phyloP scores from a whole-genome alignment of 345 rosid genomes.

The Citrus sinensis region DNA sequence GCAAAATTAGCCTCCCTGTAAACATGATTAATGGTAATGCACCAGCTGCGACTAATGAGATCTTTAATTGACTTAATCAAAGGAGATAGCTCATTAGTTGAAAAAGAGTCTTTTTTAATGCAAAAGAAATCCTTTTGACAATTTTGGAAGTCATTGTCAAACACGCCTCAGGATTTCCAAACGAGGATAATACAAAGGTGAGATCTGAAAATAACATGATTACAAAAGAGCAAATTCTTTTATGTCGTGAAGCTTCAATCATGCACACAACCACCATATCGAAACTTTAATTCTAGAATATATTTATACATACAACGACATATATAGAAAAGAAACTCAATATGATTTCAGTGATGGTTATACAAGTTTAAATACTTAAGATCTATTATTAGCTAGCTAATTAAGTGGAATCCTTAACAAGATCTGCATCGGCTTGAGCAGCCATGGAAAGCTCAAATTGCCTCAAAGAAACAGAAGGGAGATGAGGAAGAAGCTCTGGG shows the following conservation, averaged over 20 bases:
- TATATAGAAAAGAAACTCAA: neutral
- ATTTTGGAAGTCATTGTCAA: neutral
- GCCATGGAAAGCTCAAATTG: slow-evolving; percentile 22
- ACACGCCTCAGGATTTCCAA: neutral
- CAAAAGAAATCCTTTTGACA: neutral
- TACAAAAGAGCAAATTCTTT: neutral
- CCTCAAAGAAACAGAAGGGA: slow-evolving; percentile 4
- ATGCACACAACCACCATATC: neutral
- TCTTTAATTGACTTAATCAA: no score
- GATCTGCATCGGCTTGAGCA: slow-evolving; percentile 5
- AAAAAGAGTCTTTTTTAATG: no score
- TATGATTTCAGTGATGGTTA: neutral
- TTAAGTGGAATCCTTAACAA: neutral
- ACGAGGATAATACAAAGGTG: neutral
- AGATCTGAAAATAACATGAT: neutral
- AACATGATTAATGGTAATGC: no score
- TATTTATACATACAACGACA: no score
- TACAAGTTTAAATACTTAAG: neutral
- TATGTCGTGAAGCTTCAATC: neutral
- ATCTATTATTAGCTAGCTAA: neutral
- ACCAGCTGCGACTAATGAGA: no score
- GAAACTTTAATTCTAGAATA: neutral
- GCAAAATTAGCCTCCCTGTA: no score
- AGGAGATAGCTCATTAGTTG: no score
- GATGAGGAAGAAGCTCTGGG: neutral